phyloP scores from a whole-genome alignment of 2,329 filamentous ascomycete species.

The Fusarium marasasianum region DNA sequence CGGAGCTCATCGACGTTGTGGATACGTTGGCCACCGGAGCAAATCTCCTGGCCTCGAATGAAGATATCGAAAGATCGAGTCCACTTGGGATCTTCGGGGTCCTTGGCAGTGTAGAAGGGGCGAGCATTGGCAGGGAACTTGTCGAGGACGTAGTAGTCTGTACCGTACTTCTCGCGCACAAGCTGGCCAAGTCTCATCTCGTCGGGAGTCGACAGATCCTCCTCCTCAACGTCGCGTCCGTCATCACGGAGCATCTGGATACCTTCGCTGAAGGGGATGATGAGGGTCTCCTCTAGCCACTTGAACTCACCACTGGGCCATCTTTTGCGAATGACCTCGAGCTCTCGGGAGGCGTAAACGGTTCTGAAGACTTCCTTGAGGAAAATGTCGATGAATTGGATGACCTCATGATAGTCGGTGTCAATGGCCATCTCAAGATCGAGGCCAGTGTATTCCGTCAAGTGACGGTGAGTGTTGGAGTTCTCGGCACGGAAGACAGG shows the following conservation, averaged over 20 bases:
- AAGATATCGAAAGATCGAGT: slow-evolving; percentile 98
- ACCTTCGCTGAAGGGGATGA: slow-evolving; percentile 82
- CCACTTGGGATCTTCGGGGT: slow-evolving; percentile 73
- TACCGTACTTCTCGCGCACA: slow-evolving; percentile 85
- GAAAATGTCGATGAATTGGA: slow-evolving; percentile 79
- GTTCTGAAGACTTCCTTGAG: slow-evolving; percentile 75
- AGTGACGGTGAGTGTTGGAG: slow-evolving; percentile 91
- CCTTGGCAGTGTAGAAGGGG: slow-evolving; percentile 92
- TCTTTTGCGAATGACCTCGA: slow-evolving; percentile 81
- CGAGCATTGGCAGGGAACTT: slow-evolving; percentile 87
- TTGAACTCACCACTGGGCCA: slow-evolving; percentile 89
- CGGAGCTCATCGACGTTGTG: slow-evolving; percentile 80
- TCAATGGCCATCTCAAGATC: slow-evolving; percentile 94
- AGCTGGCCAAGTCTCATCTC: slow-evolving; percentile 87
- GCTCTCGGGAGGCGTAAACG: slow-evolving; percentile 65
- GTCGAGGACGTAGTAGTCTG: slow-evolving; percentile 94
- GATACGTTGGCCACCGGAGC: slow-evolving; percentile 92
- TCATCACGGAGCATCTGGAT: slow-evolving; percentile 86
- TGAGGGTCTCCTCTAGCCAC: slow-evolving; percentile 85
- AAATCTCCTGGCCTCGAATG: slow-evolving; percentile 90
- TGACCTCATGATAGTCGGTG: slow-evolving; percentile 87
- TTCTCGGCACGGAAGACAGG: slow-evolving; percentile 91
- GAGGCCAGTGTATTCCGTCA: slow-evolving; percentile 93
- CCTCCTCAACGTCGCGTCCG: slow-evolving; percentile 75
- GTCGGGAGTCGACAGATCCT: slow-evolving; percentile 85